Base-by-base conservation (phyloP, 805 yeast genomes). In the Candida dajiaensis region DNA sequence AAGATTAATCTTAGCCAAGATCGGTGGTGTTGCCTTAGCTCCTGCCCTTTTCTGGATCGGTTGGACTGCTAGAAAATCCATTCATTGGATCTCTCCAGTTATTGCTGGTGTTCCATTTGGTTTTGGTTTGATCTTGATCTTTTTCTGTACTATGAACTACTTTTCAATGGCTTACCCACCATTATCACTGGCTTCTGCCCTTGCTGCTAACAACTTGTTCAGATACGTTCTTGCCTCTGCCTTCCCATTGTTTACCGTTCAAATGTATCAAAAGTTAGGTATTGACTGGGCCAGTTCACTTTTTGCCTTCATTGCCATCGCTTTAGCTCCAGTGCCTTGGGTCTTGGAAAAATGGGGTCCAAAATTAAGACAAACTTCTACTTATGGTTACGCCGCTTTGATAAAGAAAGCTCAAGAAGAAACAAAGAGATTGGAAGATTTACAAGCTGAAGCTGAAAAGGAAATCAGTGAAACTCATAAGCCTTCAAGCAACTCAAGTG, bases 151-250 rank as follows among this genome's bases (percentile, higher is more conserved):
- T 41, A 71, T 85, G 58, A 75, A 80, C 41, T 86, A 85, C 62
- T 83, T 85, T 64, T 70, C 85, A 31, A 72, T 80, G 73, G 64
- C 85, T 5, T 86, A 80, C 63, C 92, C 94, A 23, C 89, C 92
- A 41, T 65, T 80, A 29, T 74, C 76, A 29, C 84, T 88, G 20
- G 96, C 96, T 0, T 82, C 92, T n/a, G 92, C 95, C 3, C 65
- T 88, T 50, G 96, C 96, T 31, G 96, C 96, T 13, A 89, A 89
- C 67, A 87, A 86, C 62, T 70, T 89, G 58, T 65, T 83, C 47
- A 77, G 97, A 67, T 88, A 87, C 61, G 54, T 83, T 28, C 62
- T 85, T 50, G 88, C 95, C 10, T 80, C 88, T 7, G 86, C 81
- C 19, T 83, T 89, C 73, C 96, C 96, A 46, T 71, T 89, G 49